A percentile compares a stretch with the other conserved stretches of the same genome.
Evolutionary conservation across 257 asterid genomes (phyloP).

Genomic region (Penstemon davidsonii): DNA sequence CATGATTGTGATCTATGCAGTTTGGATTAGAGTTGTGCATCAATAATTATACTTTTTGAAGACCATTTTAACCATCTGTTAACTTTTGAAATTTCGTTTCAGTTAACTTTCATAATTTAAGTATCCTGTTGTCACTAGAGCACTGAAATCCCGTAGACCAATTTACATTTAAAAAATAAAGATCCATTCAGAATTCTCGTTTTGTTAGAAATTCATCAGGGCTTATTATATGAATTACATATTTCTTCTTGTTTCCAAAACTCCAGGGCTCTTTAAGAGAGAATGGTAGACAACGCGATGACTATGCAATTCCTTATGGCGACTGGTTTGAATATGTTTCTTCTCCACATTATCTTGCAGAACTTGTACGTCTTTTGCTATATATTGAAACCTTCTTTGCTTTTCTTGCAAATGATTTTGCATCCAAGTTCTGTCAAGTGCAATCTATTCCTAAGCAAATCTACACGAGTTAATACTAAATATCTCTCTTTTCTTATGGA

Average conservation of each 20-base stretch:
- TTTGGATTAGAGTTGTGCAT: not conserved
- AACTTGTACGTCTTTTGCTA: constrained; percentile 53
- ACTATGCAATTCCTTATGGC: constrained; percentile 68
- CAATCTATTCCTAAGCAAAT: not conserved
- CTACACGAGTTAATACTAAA: not conserved
- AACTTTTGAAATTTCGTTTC: not conserved
- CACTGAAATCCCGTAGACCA: not conserved
- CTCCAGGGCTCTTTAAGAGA: constrained; percentile 74
- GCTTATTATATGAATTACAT: constrained; percentile 9
- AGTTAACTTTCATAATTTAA: not conserved
- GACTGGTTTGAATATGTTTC: constrained; percentile 95
- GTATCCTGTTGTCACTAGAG: not conserved
- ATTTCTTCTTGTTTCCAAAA: constrained; percentile 16
- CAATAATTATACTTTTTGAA: not conserved
- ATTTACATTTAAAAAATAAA: not conserved
- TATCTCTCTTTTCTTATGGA: constrained; percentile 33
- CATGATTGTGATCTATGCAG: not conserved
- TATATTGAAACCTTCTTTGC: constrained; percentile 5
- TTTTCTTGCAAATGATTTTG: constrained; percentile 6
- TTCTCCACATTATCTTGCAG: constrained; percentile 91
- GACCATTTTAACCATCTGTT: not conserved
- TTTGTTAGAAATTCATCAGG: not conserved
- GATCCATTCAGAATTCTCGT: not conserved
- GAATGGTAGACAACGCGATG: constrained; percentile 36
- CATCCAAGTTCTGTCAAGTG: not conserved